Base-by-base conservation (phyloP, 148 eudicot genomes). In the Nyssa sinensis region DNA sequence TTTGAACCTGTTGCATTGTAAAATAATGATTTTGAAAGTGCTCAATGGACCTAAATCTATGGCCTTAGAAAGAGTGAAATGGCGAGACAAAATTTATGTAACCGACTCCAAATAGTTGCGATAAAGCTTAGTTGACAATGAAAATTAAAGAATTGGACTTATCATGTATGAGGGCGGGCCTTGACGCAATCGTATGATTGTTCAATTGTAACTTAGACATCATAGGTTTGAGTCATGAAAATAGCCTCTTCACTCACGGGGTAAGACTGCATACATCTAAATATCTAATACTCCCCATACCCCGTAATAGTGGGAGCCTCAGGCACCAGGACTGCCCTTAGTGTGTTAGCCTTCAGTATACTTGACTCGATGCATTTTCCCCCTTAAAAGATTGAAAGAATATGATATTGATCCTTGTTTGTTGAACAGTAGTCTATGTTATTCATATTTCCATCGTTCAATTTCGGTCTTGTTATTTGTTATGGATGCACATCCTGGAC, bases 91-190 rank as follows among this genome's bases (percentile, higher is more conserved):
- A 37, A 37, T 37, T 37, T 37, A 37, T n/a, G n/a, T n/a, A n/a
- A n/a, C n/a, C n/a, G n/a, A n/a, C n/a, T n/a, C n/a, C n/a, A n/a
- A n/a, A n/a, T n/a, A n/a, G n/a, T n/a, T n/a, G n/a, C 44, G 9
- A 37, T 37, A 3, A 37, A 3, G 44, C 44, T 37, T 37, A 4
- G 44, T 37, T 37, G 44, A n/a, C 17, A 44, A 44, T 44, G 51
- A 19, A 44, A 14, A 44, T 44, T 44, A 44, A 44, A 44, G 19
- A 14, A 44, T 44, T 44, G 51, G 17, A 30, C 19, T 62, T 29
- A 16, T 29, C 66, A 62, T 28, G 66, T 31, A 62, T 62, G 62
- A 74, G n/a, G n/a, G n/a, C n/a, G n/a, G n/a, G n/a, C n/a, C n/a
- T 68, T 12, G 33, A 67, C 32, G 3, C 64, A 31, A 57, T 31